Evolutionary conservation across 352 stramenopile species (phyloP).

Genomic region (Globisporangium barbulae): DNA sequence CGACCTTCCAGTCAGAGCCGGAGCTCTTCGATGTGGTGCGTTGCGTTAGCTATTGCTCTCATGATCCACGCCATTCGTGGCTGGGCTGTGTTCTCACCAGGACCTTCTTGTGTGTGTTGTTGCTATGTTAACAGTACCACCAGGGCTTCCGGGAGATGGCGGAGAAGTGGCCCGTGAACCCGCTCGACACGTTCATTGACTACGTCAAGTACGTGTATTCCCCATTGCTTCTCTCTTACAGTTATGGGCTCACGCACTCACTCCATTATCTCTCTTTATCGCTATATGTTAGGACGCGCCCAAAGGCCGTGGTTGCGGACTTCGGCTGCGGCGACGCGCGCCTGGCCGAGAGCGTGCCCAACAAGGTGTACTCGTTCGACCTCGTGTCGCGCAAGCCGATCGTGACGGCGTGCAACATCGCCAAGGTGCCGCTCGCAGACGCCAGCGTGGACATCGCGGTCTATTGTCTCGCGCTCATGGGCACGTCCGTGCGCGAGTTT

Average conservation of each 20-base stretch:
- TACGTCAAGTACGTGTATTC: conserved; percentile 80
- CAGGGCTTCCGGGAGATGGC: conserved; percentile 97
- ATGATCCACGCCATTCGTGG: not conserved
- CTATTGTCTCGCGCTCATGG: conserved; percentile 99
- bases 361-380: conserved; percentile 98
- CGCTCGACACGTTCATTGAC: conserved; percentile 95
- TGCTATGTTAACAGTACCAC: conserved; percentile 83
- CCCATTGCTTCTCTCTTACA: not conserved
- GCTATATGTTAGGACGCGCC: conserved; percentile 32
- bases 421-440: conserved; percentile 86
- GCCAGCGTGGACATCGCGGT: conserved; percentile 93
- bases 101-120: conserved; percentile 3
- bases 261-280: not conserved
- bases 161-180: conserved; percentile 96
- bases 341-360: conserved; percentile 84
- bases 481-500: conserved; percentile 96
- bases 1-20: conserved; percentile 92
- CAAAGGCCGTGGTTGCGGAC: conserved; percentile 91
- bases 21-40: conserved; percentile 92
- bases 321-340: conserved; percentile 98
- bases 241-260: not conserved
- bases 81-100: not conserved
- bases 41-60: not conserved
- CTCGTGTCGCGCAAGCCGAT: conserved; percentile 91
- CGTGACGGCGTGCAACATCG: conserved; percentile 97